phyloP scores from a whole-genome alignment of 805 yeast species.

The Saccharomycopsis malanga region DNA sequence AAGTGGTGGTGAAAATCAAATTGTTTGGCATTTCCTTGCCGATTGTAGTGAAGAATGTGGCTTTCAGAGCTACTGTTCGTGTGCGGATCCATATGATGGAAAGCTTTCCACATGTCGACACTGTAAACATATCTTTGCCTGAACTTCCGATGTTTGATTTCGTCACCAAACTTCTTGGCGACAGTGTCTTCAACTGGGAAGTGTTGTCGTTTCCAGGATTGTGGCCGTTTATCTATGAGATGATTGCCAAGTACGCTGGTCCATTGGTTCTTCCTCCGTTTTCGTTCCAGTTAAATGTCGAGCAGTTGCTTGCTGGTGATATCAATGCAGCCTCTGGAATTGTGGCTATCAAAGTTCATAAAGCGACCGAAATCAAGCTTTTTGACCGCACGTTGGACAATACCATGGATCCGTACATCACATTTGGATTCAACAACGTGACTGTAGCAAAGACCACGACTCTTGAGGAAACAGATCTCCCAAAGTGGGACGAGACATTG shows the following conservation, averaged over 20 bases:
- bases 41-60: constrained; percentile 67
- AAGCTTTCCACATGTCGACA: constrained; percentile 88
- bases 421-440: constrained; percentile 51
- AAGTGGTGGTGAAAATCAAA: constrained; percentile 65
- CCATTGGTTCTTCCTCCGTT: constrained; percentile 85
- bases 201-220: constrained; percentile 82
- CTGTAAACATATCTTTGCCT: constrained; percentile 76
- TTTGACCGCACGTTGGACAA: constrained; percentile 59
- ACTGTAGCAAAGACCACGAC: constrained; percentile 63
- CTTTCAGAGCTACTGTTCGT: constrained; percentile 69
- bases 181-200: constrained; percentile 82
- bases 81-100: constrained; percentile 85
- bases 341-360: constrained; percentile 56
- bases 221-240: constrained; percentile 70
- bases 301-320: constrained; percentile 83
- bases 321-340: constrained; percentile 82
- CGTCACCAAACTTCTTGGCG: constrained; percentile 64
- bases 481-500: constrained; percentile 79
- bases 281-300: constrained; percentile 87
- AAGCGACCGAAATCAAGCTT: constrained; percentile 63
- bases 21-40: constrained; percentile 83
- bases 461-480: constrained; percentile 56
- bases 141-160: constrained; percentile 90
- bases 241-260: constrained; percentile 81
- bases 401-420: constrained; percentile 85